These are phyloP conservation scores for Fusarium buharicum DNA, from an alignment of 2,329 filamentous ascomycete genomes.

Conservation along the genomic window DNA sequence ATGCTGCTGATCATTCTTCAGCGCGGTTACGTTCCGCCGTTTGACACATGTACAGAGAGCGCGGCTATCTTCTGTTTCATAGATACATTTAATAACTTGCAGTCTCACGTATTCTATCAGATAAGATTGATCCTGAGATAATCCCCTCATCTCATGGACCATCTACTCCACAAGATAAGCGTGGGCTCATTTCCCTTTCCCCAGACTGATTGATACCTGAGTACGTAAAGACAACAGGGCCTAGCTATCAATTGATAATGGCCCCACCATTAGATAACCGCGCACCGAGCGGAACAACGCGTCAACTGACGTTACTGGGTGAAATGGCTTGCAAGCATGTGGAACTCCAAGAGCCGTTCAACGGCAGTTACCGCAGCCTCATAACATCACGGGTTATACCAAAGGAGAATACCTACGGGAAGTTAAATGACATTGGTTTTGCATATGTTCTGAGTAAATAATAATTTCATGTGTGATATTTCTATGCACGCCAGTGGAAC, in stretches of 20 bases:
- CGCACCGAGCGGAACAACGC: conserved; percentile 31
- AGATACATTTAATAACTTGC: not conserved
- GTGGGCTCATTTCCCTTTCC: conserved; percentile 23
- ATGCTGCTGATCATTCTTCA: conserved; percentile 14
- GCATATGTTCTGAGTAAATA: too few relatives aligned
- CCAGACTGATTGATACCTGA: conserved; percentile 17
- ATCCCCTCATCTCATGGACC: not conserved
- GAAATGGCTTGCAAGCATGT: not conserved
- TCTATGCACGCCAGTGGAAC: too few relatives aligned
- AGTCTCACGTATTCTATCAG: too few relatives aligned
- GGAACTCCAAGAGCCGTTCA: not conserved
- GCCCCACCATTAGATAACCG: conserved; percentile 37
- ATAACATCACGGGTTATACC: too few relatives aligned
- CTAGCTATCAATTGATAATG: conserved; percentile 30
- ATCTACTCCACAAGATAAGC: conserved; percentile 17
- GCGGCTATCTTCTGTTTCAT: conserved; percentile 2
- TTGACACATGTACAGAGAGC: not conserved
- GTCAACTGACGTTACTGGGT: conserved; percentile 27
- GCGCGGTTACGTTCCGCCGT: conserved; percentile 23
- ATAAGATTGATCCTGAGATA: not conserved
- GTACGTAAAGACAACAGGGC: conserved; percentile 19
- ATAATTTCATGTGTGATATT: too few relatives aligned
- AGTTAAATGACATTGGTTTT: not conserved
- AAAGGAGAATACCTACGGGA: not conserved
- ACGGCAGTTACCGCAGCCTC: not conserved